Evolutionary conservation across 352 stramenopile species (phyloP).

Genomic region (Phytophthora quininea): DNA sequence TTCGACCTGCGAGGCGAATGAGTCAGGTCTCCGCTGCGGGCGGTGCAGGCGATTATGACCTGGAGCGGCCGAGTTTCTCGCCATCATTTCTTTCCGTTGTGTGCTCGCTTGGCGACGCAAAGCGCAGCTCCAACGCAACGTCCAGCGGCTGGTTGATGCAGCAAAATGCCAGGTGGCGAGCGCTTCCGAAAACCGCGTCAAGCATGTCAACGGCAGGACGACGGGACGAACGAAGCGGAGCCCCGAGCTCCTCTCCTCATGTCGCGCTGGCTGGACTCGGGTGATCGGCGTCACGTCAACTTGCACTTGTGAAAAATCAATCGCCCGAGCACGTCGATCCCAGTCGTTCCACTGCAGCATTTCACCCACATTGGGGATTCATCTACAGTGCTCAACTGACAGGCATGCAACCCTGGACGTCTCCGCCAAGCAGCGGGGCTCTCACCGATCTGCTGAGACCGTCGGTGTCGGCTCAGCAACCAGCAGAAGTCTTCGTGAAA

Average conservation of each 20-base stretch:
- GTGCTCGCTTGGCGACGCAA: no score
- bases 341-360: no score
- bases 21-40: neutral
- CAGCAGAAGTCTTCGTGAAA: constrained; percentile 15
- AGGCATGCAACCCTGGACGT: constrained; percentile 23
- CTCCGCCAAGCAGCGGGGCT: constrained; percentile 17
- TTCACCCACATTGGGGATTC: no score
- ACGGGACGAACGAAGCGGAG: constrained; percentile 24
- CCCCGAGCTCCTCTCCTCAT: constrained; percentile 22
- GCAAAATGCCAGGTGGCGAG: constrained; percentile 22
- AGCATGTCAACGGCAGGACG: constrained; percentile 21
- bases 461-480: neutral
- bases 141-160: no score
- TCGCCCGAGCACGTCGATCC: no score
- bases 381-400: constrained; percentile 7
- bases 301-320: constrained; percentile 29
- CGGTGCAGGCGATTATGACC: neutral
- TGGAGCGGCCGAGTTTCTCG: neutral
- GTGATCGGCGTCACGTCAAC: constrained; percentile 24
- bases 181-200: constrained; percentile 16
- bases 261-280: constrained; percentile 3
- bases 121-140: no score
- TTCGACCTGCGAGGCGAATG: constrained; percentile 3
- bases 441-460: constrained; percentile 23
- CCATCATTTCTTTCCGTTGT: neutral